Base-by-base conservation (phyloP, 2,329 filamentous ascomycete genomes). In the Macrophomina tecta region DNA sequence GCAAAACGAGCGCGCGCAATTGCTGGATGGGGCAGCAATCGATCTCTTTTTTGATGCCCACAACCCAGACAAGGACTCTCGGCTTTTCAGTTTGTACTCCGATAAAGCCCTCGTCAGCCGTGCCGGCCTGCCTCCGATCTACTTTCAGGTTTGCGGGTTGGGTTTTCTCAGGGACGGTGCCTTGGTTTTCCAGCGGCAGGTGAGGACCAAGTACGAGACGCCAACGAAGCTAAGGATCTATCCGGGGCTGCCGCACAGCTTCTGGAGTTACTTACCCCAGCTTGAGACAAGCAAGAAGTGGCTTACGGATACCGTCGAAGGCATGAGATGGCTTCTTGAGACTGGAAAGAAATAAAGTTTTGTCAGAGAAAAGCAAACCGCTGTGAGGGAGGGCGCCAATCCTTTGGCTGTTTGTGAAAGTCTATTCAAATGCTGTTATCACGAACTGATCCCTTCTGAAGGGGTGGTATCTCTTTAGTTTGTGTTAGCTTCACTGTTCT, bases 91-190 rank as follows among this genome's bases (percentile, higher is more conserved):
- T 61, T 65, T 70, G 52, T 58, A 65, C 34, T 49, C 23, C 32
- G 34, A 40, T 12, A n/a, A 7, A 1, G 38, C 48, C 2, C 30
- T 32, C 9, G 40, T 48, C 8, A 65, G 51, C 12, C 49, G 62
- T 9, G 62, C 62, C 14, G 52, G 58, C n/a, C 73, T 85, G 30
- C 83, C 84, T 4, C 77, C 75, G 2, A 78, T 82, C 0, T 87
- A 85, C 71, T 74, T 87, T 1, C 83, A 86, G 70, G 76, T 85
- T 0, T 81, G 78, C 68, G 85, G 64, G 6, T 68, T 83, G 67
- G 86, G 87, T 70, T 81, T 81, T 0, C 69, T 84, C 2, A 74
- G 85, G 4, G 86, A 88, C 67, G 85, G 87, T 64, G 82, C 76
- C 0, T 68, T 87, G 53, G 81, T 87, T 0, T 87, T 86, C 69